Conservation (phyloP, 208 protist genomes). For the Kentomonas sorsogonicus region DNA sequence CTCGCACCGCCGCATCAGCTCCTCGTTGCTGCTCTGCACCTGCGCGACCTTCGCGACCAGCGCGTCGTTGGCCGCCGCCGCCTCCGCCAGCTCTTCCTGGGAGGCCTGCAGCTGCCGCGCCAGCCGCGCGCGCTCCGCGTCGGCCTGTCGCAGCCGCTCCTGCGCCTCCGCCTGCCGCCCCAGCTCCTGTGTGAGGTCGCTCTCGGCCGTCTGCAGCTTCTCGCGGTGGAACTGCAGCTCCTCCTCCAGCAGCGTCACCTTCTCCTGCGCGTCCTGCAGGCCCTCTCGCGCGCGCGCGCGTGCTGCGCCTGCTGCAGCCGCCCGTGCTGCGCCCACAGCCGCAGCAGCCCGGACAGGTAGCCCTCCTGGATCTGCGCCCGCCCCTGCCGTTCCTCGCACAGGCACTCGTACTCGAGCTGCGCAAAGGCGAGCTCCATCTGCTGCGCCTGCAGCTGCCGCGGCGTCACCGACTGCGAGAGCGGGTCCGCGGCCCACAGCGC, state of each 20-base stretch:
- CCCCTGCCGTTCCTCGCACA: constrained; percentile 28
- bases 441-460: background rate
- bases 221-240: constrained; percentile 26
- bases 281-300: constrained; percentile 11
- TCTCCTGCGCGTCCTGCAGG: constrained; percentile 15
- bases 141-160: constrained; percentile 21
- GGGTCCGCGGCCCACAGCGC: background rate
- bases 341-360: constrained; percentile 16
- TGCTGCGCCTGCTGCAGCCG: constrained; percentile 13
- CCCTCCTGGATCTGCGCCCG: constrained; percentile 31
- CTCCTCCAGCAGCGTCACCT: constrained; percentile 18
- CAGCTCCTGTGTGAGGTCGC: constrained; percentile 15
- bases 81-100: constrained; percentile 20
- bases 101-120: constrained; percentile 26
- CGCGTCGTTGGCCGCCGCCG: constrained; percentile 29
- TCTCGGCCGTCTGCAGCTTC: constrained; percentile 19
- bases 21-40: constrained; percentile 20
- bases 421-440: constrained; percentile 17
- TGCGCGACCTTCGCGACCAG: constrained; percentile 43
- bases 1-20: constrained; percentile 20
- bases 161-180: constrained; percentile 16
- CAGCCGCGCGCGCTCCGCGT: constrained; percentile 23
- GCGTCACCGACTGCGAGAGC: constrained; percentile 8
- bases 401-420: constrained; percentile 27
- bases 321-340: constrained; percentile 15